Conservation (phyloP, 345 rosid genomes). For the Jatropha curcas region DNA sequence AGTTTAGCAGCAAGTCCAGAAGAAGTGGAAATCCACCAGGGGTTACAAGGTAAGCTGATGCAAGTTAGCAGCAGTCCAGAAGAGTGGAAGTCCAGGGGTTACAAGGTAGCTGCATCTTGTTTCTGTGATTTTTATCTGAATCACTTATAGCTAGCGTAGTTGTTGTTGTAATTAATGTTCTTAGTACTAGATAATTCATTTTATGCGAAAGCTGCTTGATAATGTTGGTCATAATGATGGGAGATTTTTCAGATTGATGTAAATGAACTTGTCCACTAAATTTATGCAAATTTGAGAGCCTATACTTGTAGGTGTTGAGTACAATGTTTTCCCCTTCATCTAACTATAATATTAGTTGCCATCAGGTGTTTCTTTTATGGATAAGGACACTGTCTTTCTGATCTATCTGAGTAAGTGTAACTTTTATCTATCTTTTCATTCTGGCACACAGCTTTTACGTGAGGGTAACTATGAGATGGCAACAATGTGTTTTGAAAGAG, state of each 20-base stretch:
- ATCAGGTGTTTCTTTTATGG: not conserved
- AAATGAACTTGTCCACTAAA: not conserved
- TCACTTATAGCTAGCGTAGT: not conserved
- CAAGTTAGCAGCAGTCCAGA: slow-evolving; percentile 52
- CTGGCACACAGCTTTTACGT: slow-evolving; percentile 39
- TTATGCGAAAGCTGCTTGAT: not conserved
- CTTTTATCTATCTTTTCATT: not conserved
- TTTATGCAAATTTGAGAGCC: no score
- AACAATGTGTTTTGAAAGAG: slow-evolving; percentile 47
- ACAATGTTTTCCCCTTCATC: not conserved
- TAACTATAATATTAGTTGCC: not conserved
- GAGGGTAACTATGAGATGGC: slow-evolving; percentile 48
- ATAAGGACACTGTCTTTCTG: not conserved
- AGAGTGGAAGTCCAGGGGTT: slow-evolving; percentile 49
- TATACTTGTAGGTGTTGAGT: not conserved
- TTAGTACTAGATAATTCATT: no score
- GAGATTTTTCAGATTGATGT: not conserved
- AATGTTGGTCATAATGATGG: not conserved
- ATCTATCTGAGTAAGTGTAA: not conserved
- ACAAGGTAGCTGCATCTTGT: slow-evolving; percentile 30
- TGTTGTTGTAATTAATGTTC: not conserved
- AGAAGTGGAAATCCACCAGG: no score
- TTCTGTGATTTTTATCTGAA: not conserved
- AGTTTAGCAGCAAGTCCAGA: no score
- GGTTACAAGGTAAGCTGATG: no score